Base-by-base conservation (phyloP, 805 yeast species). In the Ogataea allantospora region DNA sequence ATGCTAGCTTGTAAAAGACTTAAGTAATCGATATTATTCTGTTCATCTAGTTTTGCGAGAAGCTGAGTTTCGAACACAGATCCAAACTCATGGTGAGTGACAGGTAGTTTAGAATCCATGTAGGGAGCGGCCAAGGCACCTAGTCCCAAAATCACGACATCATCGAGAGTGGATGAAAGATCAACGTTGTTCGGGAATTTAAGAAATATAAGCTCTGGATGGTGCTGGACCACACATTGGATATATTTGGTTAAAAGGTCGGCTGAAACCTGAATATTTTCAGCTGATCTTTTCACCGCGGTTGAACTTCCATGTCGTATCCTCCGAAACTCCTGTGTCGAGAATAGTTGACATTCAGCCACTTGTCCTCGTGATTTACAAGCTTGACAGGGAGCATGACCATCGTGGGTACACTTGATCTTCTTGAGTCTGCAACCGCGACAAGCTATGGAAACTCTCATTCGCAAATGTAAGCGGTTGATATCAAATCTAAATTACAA, bases 371-470 rank as follows among this genome's bases (percentile, higher is more conserved):
- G 25, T 4, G 28, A n/a, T 19, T 38, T 28, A 28, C 50, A 46
- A 6, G 26, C 26, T 26, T 43, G 40, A 24, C 50, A 46, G 7
- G 50, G 50, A 6, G 45, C 31, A 2, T 2, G 14, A 4, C 47
- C 47, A 2, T 29, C 15, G 29, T 46, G 47, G 2, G 35, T 13
- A 19, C 50, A 46, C 29, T 46, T 46, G 25, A 40, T 33, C 20
- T 46, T 46, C 27, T 36, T 42, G 18, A 27, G 38, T 2, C 50
- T 31, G 27, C 50, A 46, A 15, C 22, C 27, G n/a, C 26, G 32
- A 29, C 50, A 46, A 10, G 47, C 47, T 12, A 41, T 27, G 5
- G 47, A 23, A 9, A 42, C 44, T 30, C 50, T 43, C 50, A 46
- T 46, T 26, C 18, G 24, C 24, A 10, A 20, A 14, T 12, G n/a